phyloP scores from a whole-genome alignment of 1,139 yeast species.

The Suhomyces atakaporum region DNA sequence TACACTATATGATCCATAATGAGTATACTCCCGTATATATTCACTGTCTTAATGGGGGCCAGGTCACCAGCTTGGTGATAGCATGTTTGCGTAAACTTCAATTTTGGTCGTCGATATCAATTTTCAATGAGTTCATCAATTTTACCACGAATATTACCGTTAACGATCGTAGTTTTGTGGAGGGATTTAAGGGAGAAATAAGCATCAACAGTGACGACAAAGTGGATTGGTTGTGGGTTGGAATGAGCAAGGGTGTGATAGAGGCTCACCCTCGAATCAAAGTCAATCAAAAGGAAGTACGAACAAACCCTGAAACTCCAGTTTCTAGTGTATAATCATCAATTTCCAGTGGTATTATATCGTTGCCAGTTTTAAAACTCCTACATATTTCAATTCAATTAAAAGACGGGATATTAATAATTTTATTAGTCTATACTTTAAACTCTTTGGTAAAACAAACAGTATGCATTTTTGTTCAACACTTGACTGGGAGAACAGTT shows the following conservation, averaged over 20 bases:
- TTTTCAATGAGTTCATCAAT: conserved; percentile 79
- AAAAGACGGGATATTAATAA: too few relatives aligned
- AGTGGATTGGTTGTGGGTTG: conserved; percentile 77
- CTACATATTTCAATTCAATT: conserved; percentile 1
- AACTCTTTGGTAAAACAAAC: conserved; percentile 61
- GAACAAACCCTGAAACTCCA: too few relatives aligned
- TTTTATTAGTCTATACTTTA: conserved; percentile 14
- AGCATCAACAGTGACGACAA: conserved; percentile 49
- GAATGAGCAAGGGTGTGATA: conserved; percentile 61
- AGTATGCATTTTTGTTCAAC: conserved; percentile 68
- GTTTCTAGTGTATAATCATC: neutral
- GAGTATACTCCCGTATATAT: conserved; percentile 71
- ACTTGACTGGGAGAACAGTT: conserved; percentile 47
- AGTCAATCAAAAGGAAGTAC: conserved; percentile 28
- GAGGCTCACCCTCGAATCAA: conserved; percentile 45
- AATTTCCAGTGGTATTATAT: neutral
- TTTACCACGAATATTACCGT: conserved; percentile 79
- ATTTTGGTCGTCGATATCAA: conserved; percentile 88
- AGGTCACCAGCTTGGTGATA: conserved; percentile 76
- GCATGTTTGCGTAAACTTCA: conserved; percentile 85
- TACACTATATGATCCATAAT: conserved; percentile 61
- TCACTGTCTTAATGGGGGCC: conserved; percentile 90
- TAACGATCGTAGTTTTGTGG: conserved; percentile 82
- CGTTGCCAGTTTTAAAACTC: too few relatives aligned
- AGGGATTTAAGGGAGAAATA: conserved; percentile 69